Evolutionary conservation across 148 eudicot species (phyloP).

Genomic region (Rhododendron henanense): DNA sequence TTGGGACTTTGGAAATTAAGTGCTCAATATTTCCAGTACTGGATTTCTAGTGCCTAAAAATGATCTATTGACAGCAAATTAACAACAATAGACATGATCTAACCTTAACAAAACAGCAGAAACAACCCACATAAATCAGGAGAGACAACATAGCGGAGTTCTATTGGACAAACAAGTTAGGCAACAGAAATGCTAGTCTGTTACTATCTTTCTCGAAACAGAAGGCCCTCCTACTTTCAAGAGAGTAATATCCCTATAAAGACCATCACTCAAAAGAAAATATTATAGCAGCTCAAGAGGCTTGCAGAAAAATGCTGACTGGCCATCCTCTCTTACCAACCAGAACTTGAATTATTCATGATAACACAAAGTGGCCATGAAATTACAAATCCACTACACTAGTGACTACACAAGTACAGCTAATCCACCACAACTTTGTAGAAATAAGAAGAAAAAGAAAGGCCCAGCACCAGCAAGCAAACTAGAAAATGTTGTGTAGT

Average conservation of each 20-base stretch:
- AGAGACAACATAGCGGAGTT: background rate
- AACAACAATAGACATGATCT: background rate
- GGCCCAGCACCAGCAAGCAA: background rate
- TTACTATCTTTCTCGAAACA: background rate
- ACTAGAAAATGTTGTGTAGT: background rate
- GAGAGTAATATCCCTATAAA: background rate
- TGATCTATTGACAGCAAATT: background rate
- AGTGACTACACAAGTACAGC: background rate
- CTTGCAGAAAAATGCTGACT: slow-evolving; percentile 8
- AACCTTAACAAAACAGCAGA: background rate
- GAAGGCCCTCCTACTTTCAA: background rate
- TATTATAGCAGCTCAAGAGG: background rate
- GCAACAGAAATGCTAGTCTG: background rate
- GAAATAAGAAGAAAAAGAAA: background rate
- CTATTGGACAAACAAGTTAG: background rate
- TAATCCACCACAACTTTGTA: background rate
- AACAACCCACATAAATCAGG: background rate
- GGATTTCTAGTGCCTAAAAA: background rate
- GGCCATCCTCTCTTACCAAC: slow-evolving; percentile 1
- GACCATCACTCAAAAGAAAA: background rate
- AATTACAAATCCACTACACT: background rate
- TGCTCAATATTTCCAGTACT: background rate
- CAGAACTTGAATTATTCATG: background rate
- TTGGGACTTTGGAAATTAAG: background rate
- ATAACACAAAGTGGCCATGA: background rate